phyloP scores from a whole-genome alignment of 768 basidiomycete species.

The Calocera viscosa region DNA sequence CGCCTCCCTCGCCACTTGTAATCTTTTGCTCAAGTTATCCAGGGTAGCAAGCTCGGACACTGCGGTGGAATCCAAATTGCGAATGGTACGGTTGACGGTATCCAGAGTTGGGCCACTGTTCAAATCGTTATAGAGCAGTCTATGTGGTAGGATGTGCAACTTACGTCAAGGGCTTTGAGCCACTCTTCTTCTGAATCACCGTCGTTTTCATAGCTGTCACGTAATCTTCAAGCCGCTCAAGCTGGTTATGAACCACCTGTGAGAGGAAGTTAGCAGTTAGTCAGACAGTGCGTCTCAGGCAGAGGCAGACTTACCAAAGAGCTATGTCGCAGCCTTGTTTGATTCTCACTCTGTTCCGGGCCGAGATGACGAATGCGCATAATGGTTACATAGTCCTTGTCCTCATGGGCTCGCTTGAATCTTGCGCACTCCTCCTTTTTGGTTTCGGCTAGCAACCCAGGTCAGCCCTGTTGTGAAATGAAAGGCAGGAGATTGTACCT shows the following conservation, averaged over 20 bases:
- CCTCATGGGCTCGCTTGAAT: background rate
- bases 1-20: background rate
- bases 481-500: background rate
- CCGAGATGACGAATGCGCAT: background rate
- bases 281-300: too few species aligned
- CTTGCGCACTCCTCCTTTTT: constrained; percentile 4
- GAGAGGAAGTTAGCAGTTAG: background rate
- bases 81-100: constrained; percentile 2
- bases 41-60: background rate
- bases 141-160: background rate
- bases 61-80: background rate
- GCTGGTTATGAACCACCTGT: background rate
- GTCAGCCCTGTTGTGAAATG: background rate
- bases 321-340: background rate
- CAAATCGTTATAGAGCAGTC: background rate
- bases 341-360: constrained; percentile 3
- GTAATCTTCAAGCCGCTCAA: constrained; percentile 2
- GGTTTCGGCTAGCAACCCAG: background rate
- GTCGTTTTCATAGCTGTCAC: background rate
- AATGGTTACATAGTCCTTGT: background rate
- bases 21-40: background rate
- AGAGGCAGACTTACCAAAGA: background rate
- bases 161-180: background rate
- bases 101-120: background rate
- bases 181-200: background rate